Evolutionary conservation across 2,329 filamentous ascomycete genomes (phyloP), one percentile per base, ranked within the genome.

Genomic region (Trichoderma citrinoviride): DNA sequence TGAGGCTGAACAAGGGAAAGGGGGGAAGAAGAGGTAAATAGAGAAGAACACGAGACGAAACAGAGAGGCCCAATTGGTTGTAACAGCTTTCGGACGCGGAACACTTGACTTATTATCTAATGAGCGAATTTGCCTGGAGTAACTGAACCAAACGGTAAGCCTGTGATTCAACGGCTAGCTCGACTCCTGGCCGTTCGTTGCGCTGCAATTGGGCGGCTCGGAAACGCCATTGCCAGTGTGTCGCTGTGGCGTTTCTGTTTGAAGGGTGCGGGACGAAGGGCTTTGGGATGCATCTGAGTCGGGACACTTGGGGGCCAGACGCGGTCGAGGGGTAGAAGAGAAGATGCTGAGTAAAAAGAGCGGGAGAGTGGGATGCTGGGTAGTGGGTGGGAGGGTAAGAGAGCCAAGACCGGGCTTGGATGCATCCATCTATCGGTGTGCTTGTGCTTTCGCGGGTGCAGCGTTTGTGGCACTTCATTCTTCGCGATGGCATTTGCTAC

Each of bases 81-180:
- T 15, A 23, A 50, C 27, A 19, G 37, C 47, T 50, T 50, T 37
- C 47, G 43, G 17, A 25, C 21, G 44, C 33, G 23, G 33, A 19
- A 41, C 21, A 7, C 44, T 37, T 2, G 29, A 29, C 29, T 29
- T 7, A 29, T 8, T 29, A n/a, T 29, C 2, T 8, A 10, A 8
- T 61, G 57, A 61, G 57, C 46, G 57, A 61, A 52, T 61, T 61
- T 61, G 57, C 37, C 21, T 46, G 3, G 8, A 23, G 27, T 17
- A 1, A 7, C n/a, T 1, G 3, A 15, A 56, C 3, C n/a, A 44
- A 17, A 43, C 2, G 21, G n/a, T 23, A 47, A 37, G 17, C 33
- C 27, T 19, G 19, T 40, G 44, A 47, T 27, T 14, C 43, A 47
- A n/a, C n/a, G n/a, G n/a, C n/a, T n/a, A n/a, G n/a, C n/a, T n/a